These are phyloP conservation scores for Dunaliella salina DNA, from an alignment of 163 green algal genomes.

Conservation along the genomic window DNA sequence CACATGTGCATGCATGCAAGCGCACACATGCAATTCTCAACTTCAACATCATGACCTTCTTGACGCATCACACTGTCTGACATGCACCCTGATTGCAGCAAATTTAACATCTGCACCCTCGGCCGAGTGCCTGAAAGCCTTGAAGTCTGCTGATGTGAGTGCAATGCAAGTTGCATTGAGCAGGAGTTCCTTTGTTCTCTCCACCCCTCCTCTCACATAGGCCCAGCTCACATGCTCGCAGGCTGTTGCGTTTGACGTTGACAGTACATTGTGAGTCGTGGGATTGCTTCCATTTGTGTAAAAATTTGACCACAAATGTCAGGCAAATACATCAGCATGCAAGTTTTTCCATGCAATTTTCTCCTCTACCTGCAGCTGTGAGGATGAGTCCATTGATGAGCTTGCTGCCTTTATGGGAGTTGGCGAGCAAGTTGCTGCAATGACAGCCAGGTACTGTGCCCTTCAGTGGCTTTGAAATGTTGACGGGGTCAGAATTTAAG, in stretches of 20 bases:
- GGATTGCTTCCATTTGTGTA: too few species aligned
- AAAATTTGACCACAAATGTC: too few species aligned
- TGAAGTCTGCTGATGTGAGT: constrained; percentile 3
- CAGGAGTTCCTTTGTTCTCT: too few species aligned
- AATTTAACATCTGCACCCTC: constrained; percentile 3
- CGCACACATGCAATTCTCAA: too few species aligned
- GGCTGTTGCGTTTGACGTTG: constrained; percentile 94
- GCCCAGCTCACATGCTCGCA: constrained; percentile 33
- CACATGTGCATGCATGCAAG: too few species aligned
- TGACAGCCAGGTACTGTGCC: constrained; percentile 62
- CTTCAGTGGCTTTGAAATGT: too few species aligned
- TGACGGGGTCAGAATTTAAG: too few species aligned
- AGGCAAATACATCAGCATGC: too few species aligned
- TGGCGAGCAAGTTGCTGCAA: constrained; percentile 72
- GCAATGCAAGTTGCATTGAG: not conserved
- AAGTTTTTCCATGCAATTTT: too few species aligned
- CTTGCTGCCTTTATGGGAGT: constrained; percentile 86
- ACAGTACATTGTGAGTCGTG: constrained; percentile 85
- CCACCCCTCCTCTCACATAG: not conserved
- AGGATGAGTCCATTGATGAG: constrained; percentile 98
- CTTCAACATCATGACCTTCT: too few species aligned
- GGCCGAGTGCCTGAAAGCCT: not conserved
- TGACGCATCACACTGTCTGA: too few species aligned
- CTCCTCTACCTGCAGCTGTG: constrained; percentile 58
- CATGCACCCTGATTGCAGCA: not conserved